These are phyloP conservation scores for Tympanopsis confertula DNA, from an alignment of 2,329 filamentous ascomycete genomes.

Conservation along the genomic window DNA sequence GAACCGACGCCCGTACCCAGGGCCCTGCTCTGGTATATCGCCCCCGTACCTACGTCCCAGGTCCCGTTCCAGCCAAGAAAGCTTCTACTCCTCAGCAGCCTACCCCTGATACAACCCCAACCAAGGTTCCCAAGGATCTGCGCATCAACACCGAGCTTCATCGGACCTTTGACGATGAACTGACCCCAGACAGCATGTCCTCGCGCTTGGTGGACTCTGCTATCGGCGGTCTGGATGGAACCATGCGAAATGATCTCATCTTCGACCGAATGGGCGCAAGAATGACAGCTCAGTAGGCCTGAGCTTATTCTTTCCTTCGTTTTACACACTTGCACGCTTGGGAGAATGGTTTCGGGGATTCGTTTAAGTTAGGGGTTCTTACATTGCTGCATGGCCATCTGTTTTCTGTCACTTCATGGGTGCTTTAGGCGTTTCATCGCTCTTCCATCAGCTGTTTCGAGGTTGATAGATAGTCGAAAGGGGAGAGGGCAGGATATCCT, in stretches of 20 bases:
- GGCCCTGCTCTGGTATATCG: slow-evolving; percentile 26
- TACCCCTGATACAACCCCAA: slow-evolving; percentile 13
- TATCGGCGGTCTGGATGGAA: slow-evolving; percentile 24
- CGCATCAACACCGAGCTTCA: slow-evolving; percentile 28
- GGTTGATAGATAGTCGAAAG: too few relatives aligned
- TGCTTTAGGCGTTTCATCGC: too few relatives aligned
- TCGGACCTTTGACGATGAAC: slow-evolving; percentile 22
- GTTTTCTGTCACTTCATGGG: too few relatives aligned
- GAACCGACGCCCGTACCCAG: slow-evolving; percentile 22
- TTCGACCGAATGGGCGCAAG: slow-evolving; percentile 27
- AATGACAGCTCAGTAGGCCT: slow-evolving; percentile 5
- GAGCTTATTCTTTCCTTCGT: slow-evolving; percentile 5
- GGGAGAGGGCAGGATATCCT: too few relatives aligned
- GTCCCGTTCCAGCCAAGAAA: slow-evolving; percentile 10
- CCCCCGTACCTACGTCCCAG: slow-evolving; percentile 17
- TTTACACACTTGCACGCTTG: too few relatives aligned
- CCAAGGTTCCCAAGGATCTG: slow-evolving; percentile 21
- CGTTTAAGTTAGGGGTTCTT: too few relatives aligned
- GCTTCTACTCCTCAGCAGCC: slow-evolving; percentile 6
- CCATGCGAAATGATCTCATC: slow-evolving; percentile 23
- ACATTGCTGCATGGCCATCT: too few relatives aligned
- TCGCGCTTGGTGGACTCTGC: slow-evolving; percentile 30
- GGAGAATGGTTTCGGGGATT: too few relatives aligned
- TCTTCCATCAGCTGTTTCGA: too few relatives aligned
- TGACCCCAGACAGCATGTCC: slow-evolving; percentile 34